Evolutionary conservation across 805 yeast species (phyloP).

Genomic region (Candida parachauliodes): DNA sequence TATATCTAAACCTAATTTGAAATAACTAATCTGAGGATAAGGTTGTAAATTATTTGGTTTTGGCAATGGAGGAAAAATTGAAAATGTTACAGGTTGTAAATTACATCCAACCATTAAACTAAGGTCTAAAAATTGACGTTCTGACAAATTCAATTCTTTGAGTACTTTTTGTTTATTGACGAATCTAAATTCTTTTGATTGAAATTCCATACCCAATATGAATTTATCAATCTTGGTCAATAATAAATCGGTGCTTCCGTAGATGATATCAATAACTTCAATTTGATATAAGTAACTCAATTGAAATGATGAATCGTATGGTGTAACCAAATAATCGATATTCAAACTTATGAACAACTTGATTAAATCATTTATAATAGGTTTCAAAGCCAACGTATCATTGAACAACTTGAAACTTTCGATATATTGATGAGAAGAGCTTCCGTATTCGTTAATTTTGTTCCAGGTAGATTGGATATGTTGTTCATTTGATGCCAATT

Average conservation of each 20-base stretch:
- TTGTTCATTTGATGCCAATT: slow-evolving; percentile 35
- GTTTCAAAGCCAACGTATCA: slow-evolving; percentile 47
- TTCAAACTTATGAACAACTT: slow-evolving; percentile 51
- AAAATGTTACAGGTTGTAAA: slow-evolving; percentile 62
- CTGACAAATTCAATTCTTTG: slow-evolving; percentile 55
- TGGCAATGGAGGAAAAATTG: slow-evolving; percentile 46
- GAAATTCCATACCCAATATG: slow-evolving; percentile 68
- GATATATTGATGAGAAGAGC: slow-evolving; percentile 19
- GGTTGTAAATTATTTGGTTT: slow-evolving; percentile 39
- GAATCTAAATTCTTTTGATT: slow-evolving; percentile 60
- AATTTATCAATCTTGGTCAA: slow-evolving; percentile 65
- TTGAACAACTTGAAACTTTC: slow-evolving; percentile 52
- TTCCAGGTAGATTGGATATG: slow-evolving; percentile 40
- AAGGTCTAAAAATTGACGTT: slow-evolving; percentile 70
- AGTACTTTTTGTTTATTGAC: slow-evolving; percentile 58
- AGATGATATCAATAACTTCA: slow-evolving; percentile 65
- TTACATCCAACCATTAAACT: slow-evolving; percentile 77
- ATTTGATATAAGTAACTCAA: slow-evolving; percentile 63
- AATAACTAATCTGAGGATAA: slow-evolving; percentile 36
- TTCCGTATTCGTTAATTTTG: slow-evolving; percentile 15
- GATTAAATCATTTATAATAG: slow-evolving; percentile 54
- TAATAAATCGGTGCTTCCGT: slow-evolving; percentile 80
- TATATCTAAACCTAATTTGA: slow-evolving; percentile 39
- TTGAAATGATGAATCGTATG: slow-evolving; percentile 78
- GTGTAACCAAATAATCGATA: slow-evolving; percentile 72